A percentile compares a stretch with the other conserved stretches of the same genome.
Conservation (phyloP, 1,139 yeast species). For the Kurtzmaniella quercitrusa region DNA sequence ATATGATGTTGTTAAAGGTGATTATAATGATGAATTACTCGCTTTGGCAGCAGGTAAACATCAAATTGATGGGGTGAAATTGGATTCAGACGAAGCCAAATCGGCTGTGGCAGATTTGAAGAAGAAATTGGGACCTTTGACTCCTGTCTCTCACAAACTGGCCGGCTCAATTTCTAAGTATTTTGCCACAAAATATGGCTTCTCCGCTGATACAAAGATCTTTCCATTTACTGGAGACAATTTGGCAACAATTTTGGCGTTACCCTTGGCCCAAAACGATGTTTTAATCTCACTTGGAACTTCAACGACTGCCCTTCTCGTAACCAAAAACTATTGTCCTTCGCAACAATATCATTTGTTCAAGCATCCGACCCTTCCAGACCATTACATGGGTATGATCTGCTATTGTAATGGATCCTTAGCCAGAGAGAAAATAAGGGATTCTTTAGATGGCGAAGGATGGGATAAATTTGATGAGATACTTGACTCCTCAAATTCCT, state of each 20-base stretch:
- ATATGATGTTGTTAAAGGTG: slow-evolving; percentile 51
- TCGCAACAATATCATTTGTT: slow-evolving; percentile 82
- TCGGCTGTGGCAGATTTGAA: slow-evolving; percentile 37
- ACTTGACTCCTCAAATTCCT: slow-evolving; percentile 34
- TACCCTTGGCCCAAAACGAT: slow-evolving; percentile 75
- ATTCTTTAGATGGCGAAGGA: slow-evolving; percentile 48
- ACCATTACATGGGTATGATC: slow-evolving; percentile 89
- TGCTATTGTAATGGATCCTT: slow-evolving; percentile 90
- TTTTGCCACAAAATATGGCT: slow-evolving; percentile 63
- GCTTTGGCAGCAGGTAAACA: slow-evolving; percentile 52
- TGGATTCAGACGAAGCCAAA: slow-evolving; percentile 9
- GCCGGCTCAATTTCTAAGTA: slow-evolving; percentile 52
- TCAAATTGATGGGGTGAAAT: slow-evolving; percentile 26
- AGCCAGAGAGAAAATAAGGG: slow-evolving; percentile 76
- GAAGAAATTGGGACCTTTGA: slow-evolving; percentile 48
- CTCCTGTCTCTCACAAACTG: slow-evolving; percentile 40
- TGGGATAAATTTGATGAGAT: slow-evolving; percentile 70
- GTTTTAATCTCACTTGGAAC: slow-evolving; percentile 83
- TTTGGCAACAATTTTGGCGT: slow-evolving; percentile 79
- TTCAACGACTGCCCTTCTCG: slow-evolving; percentile 78
- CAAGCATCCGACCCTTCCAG: slow-evolving; percentile 76
- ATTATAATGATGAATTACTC: slow-evolving; percentile 46
- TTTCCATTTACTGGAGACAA: slow-evolving; percentile 87
- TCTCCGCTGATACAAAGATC: slow-evolving; percentile 48
- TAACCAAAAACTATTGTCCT: slow-evolving; percentile 75